Percentiles rank a stretch among this genome's conserved stretches.
Conservation (phyloP, 208 protist genomes). For the Trypanosoma vivax region DNA sequence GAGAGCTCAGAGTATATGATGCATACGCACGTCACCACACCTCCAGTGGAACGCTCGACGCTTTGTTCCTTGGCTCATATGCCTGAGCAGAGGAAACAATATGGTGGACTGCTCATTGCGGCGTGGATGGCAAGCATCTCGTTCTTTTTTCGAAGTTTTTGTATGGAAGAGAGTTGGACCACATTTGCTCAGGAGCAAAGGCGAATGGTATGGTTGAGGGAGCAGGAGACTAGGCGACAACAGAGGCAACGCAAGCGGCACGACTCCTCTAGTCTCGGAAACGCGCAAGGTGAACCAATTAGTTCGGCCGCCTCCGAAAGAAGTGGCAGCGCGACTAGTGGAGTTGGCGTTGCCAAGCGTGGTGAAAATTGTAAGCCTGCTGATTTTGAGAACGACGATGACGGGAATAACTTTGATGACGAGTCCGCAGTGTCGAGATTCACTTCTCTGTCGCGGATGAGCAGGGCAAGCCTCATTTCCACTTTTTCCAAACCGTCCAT, state of each 20-base stretch:
- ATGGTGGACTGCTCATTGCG: constrained; percentile 28
- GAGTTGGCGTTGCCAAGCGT: background rate
- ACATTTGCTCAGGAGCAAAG: constrained; percentile 80
- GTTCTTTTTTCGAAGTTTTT: constrained; percentile 80
- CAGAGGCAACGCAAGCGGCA: constrained; percentile 7
- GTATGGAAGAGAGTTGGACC: constrained; percentile 59
- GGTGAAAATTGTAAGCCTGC: constrained; percentile 5
- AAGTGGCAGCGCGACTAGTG: background rate
- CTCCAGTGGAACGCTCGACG: constrained; percentile 47
- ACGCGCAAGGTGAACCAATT: background rate
- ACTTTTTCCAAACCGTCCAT: constrained; percentile 65
- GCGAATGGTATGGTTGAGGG: constrained; percentile 47
- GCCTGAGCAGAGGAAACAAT: constrained; percentile 8
- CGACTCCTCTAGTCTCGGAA: background rate
- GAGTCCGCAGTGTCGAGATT: constrained; percentile 13
- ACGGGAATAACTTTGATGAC: background rate
- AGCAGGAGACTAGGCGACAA: constrained; percentile 35
- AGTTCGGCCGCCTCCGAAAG: background rate
- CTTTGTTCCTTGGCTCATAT: constrained; percentile 20
- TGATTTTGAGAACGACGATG: constrained; percentile 7
- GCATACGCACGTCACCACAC: constrained; percentile 68
- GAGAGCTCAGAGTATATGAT: constrained; percentile 55
- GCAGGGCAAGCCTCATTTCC: constrained; percentile 76
- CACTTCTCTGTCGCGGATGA: constrained; percentile 45
- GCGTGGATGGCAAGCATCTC: constrained; percentile 63